Evolutionary conservation across 1,284 basidiomycete genomes (phyloP), one percentile per base, ranked within the genome.

Genomic region (Anthracocystis setariae): DNA sequence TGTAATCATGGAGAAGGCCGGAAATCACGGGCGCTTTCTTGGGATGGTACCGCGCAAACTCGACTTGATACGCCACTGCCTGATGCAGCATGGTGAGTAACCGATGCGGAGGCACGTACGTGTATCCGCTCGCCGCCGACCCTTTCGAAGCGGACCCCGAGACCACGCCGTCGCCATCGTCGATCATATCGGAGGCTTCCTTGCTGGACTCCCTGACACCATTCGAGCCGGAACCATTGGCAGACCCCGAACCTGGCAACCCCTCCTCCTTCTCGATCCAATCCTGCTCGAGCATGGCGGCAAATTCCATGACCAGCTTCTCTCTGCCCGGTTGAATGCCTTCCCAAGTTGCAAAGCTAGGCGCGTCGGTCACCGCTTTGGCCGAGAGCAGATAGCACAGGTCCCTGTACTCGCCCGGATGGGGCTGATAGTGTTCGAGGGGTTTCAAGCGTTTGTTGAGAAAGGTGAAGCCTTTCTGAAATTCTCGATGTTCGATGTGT

Each of bases 371-470:
- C 2, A 86, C 85, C 0, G 85, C 72, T 42, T 80, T 79, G 17
- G 78, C 79, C 5, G 67, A 67, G 3, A 85, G 83, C 27, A 86
- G 75, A 63, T 86, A 86, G 40, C 85, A 85, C 29, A 86, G 76
- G 52, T 85, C 84, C 51, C 84, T 82, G 59, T 85, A 86, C 73
- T 86, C 85, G 55, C 84, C 84, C 1, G 85, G 83, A 27, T 84
- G 83, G 1, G 85, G 85, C 64, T 86, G 85, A 58, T 85, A 86
- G 59, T 86, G 85, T 56, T 86, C 86, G 17, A 86, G 78, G 8
- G 85, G 85, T 69, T 86, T 86, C 25, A 86, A 76, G 0, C 85
- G 79, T 61, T 86, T 86, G 50, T 84, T 84, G 17, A 86, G 80
- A 18, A 86, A 84, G 21, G 85, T 86, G 78, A 86, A 86, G 1